These are phyloP conservation scores for Spergularia bocconei DNA, from an alignment of 148 eudicot genomes.

Conservation along the genomic window DNA sequence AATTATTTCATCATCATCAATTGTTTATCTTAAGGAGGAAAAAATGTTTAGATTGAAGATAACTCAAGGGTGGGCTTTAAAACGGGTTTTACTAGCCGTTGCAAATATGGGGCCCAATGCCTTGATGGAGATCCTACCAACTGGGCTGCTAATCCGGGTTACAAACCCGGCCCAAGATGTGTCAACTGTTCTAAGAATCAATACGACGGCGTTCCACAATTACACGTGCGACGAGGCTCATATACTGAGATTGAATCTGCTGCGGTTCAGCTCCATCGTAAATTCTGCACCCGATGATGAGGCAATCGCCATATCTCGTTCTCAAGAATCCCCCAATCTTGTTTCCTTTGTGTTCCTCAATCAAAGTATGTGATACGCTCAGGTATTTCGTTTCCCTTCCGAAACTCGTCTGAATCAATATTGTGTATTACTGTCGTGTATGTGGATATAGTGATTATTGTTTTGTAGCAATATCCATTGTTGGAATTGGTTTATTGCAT, in stretches of 20 bases:
- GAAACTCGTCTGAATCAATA: too few relatives aligned
- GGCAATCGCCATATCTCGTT: constrained; percentile 14
- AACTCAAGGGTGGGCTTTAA: constrained; percentile 22
- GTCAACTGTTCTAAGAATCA: constrained; percentile 17
- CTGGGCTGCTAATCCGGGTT: constrained; percentile 30
- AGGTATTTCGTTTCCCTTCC: background rate
- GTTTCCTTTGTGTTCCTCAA: constrained; percentile 29
- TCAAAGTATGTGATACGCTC: constrained; percentile 23
- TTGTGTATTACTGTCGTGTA: too few relatives aligned
- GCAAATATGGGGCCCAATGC: constrained; percentile 25
- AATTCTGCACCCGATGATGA: constrained; percentile 33
- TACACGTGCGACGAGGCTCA: constrained; percentile 21
- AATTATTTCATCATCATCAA: background rate
- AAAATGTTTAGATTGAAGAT: constrained; percentile 21
- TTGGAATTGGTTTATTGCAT: too few relatives aligned
- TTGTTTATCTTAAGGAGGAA: background rate
- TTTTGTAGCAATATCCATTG: too few relatives aligned
- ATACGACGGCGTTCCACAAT: constrained; percentile 21
- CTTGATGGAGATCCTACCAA: constrained; percentile 27
- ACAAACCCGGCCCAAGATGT: constrained; percentile 26
- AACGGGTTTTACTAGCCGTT: constrained; percentile 19
- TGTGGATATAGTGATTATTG: too few relatives aligned
- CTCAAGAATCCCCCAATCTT: constrained; percentile 16
- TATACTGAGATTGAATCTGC: constrained; percentile 21
- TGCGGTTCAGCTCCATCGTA: constrained; percentile 23